A percentile compares a stretch with the other conserved stretches of the same genome.
These are phyloP conservation scores for Solanum pennellii DNA, from an alignment of 257 asterid species.

Conservation along the genomic window DNA sequence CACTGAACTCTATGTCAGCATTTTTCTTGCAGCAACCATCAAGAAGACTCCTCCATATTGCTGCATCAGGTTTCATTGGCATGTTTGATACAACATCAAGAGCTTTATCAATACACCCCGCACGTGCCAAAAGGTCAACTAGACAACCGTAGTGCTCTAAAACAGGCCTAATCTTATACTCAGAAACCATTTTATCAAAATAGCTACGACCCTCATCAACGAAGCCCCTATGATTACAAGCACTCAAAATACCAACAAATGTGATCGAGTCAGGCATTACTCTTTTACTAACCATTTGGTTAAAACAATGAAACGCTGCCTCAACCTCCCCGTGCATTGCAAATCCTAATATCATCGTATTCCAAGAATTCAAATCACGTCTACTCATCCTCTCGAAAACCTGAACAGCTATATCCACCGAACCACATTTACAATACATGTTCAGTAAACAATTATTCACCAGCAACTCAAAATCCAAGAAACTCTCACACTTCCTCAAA, in stretches of 20 bases:
- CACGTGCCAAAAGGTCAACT: conserved; percentile 57
- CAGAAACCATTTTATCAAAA: conserved; percentile 37
- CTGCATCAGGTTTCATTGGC: conserved; percentile 70
- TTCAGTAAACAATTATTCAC: conserved; percentile 52
- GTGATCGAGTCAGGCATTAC: conserved; percentile 56
- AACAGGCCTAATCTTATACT: conserved; percentile 41
- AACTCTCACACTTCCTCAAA: conserved; percentile 20
- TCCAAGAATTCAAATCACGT: conserved; percentile 68
- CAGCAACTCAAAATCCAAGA: conserved; percentile 22
- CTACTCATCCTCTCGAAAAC: conserved; percentile 43
- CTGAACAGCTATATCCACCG: conserved; percentile 43
- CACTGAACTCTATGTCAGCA: conserved; percentile 34
- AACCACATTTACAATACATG: conserved; percentile 80
- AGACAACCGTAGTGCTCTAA: conserved; percentile 82
- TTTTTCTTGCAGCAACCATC: conserved; percentile 50
- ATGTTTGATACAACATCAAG: conserved; percentile 45
- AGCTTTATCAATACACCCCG: conserved; percentile 48
- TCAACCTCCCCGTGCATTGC: conserved; percentile 60
- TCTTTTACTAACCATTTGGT: conserved; percentile 31
- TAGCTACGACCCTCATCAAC: conserved; percentile 41
- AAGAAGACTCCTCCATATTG: conserved; percentile 73
- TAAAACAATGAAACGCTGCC: conserved; percentile 29
- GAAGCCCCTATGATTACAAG: conserved; percentile 70
- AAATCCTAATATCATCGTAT: conserved; percentile 48
- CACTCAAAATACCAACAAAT: conserved; percentile 52